Evolutionary conservation across 345 rosid species (phyloP).

Genomic region (Salix arbutifolia): DNA sequence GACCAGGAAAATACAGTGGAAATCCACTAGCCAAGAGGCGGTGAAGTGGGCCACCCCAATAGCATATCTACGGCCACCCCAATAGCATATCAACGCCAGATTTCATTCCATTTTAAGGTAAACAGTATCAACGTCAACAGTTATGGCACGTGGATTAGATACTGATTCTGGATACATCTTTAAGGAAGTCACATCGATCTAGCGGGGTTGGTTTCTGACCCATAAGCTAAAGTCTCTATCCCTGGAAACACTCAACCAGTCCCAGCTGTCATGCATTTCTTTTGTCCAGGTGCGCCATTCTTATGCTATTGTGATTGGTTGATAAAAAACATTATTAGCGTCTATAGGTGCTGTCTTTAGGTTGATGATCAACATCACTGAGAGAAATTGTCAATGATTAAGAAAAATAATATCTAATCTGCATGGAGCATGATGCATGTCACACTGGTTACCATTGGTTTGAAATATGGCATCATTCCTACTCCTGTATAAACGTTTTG

Average conservation of each 20-base stretch:
- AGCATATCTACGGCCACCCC: constrained; percentile 4
- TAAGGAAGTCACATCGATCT: constrained; percentile 41
- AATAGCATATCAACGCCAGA: constrained; percentile 20
- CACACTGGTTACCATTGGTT: no score
- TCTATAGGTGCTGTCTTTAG: no score
- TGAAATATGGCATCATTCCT: no score
- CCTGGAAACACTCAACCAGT: background rate
- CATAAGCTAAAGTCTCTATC: background rate
- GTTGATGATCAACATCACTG: no score
- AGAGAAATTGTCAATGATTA: no score
- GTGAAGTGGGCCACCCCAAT: constrained; percentile 6
- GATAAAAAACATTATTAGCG: no score
- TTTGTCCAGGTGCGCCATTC: background rate
- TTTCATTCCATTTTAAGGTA: constrained; percentile 28
- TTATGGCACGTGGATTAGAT: constrained; percentile 36
- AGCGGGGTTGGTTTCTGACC: constrained; percentile 18
- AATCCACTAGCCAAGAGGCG: background rate
- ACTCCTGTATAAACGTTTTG: no score
- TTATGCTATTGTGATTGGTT: no score
- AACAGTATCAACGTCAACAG: constrained; percentile 41
- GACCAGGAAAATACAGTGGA: background rate
- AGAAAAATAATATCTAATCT: no score
- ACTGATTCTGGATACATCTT: constrained; percentile 22
- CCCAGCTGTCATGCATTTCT: background rate
- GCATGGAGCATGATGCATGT: no score